Evolutionary conservation across 768 basidiomycete species (phyloP).

Genomic region (Phylloporus rhodoxanthus): DNA sequence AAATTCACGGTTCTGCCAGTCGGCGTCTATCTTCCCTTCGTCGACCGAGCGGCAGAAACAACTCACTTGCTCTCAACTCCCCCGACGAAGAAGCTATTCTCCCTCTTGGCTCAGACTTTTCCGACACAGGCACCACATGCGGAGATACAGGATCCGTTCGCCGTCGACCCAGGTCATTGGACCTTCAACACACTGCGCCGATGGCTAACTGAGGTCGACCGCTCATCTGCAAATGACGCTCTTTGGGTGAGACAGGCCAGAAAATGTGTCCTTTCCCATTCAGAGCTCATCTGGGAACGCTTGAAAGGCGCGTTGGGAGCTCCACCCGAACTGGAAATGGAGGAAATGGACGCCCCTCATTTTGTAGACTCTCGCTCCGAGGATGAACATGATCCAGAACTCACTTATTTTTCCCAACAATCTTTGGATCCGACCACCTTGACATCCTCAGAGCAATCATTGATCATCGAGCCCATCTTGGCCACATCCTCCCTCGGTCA

Average conservation of each 20-base stretch:
- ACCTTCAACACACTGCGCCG: slow-evolving; percentile 59
- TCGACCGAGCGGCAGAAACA: slow-evolving; percentile 78
- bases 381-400: background rate
- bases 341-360: slow-evolving; percentile 30
- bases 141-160: slow-evolving; percentile 30
- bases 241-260: slow-evolving; percentile 70
- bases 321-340: slow-evolving; percentile 74
- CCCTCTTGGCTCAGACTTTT: slow-evolving; percentile 69
- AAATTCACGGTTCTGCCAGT: slow-evolving; percentile 72
- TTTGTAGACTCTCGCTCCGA: background rate
- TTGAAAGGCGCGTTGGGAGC: slow-evolving; percentile 84
- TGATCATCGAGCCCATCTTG: slow-evolving; percentile 52
- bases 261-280: slow-evolving; percentile 68
- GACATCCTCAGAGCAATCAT: slow-evolving; percentile 11
- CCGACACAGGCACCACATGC: slow-evolving; percentile 30
- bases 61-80: slow-evolving; percentile 54
- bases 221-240: slow-evolving; percentile 59
- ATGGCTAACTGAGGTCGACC: slow-evolving; percentile 62
- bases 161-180: slow-evolving; percentile 65
- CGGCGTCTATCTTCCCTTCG: slow-evolving; percentile 78
- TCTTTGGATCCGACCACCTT: slow-evolving; percentile 1
- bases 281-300: slow-evolving; percentile 88
- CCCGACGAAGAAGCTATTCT: slow-evolving; percentile 65
- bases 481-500: slow-evolving; percentile 26
- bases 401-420: background rate